phyloP scores from a whole-genome alignment of 495 filamentous ascomycete genomes.

The Lasiosphaeris hirsuta region DNA sequence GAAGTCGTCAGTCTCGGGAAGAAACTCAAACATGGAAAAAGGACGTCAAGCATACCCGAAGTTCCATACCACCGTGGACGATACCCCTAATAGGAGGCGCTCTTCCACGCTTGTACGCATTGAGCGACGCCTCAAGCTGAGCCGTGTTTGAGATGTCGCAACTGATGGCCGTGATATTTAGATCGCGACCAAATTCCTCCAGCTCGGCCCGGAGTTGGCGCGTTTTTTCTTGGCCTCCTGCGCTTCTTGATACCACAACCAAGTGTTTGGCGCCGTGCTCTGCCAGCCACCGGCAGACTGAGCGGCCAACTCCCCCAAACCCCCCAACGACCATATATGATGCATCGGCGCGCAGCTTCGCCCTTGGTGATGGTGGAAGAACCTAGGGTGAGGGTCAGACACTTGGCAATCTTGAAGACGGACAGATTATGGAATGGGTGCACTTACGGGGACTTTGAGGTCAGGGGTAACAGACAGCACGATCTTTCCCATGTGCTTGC shows the following conservation, averaged over 20 bases:
- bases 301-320: conserved; percentile 60
- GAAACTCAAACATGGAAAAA: neutral
- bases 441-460: conserved; percentile 23
- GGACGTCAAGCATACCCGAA: conserved; percentile 32
- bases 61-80: conserved; percentile 54
- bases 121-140: conserved; percentile 32
- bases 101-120: conserved; percentile 27
- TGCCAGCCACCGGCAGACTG: conserved; percentile 57
- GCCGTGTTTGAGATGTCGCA: conserved; percentile 41
- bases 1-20: neutral
- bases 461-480: conserved; percentile 36
- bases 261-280: conserved; percentile 55
- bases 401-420: neutral
- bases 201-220: conserved; percentile 35
- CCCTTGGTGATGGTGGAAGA: conserved; percentile 2
- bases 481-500: conserved; percentile 55
- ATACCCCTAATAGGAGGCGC: conserved; percentile 43
- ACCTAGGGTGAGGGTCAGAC: conserved; percentile 15
- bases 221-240: conserved; percentile 32
- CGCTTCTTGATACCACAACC: conserved; percentile 56
- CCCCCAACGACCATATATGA: conserved; percentile 61
- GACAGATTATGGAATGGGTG: neutral
- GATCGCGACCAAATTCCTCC: conserved; percentile 32
- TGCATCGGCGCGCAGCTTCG: conserved; percentile 38
- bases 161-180: conserved; percentile 34